Evolutionary conservation across 306 rosid species (phyloP), one percentile per base, ranked within the genome.

Genomic region (Lotus japonicus): DNA sequence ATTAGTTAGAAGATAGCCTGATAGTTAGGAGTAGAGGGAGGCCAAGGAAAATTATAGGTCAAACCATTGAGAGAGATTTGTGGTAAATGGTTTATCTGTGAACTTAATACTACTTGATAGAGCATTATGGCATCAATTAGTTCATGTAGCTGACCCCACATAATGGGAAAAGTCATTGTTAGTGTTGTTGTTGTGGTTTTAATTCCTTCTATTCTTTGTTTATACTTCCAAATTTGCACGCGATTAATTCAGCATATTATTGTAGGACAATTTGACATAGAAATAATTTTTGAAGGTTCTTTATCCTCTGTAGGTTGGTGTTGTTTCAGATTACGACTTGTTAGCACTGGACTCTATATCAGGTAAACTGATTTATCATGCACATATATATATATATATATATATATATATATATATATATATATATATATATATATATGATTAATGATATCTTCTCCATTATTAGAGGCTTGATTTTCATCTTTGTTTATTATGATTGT

Each of bases 251-350:
- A 16, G 11, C 45, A 16, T 5, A 77, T 41, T 31, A 23, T 57
- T 49, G 36, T 17, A 3, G 28, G 28, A 41, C 46, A 50, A 67
- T 4, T 61, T 35, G 56, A 67, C 50, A 18, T 71, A 44, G 55
- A 66, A 62, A 57, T 72, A 61, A 73, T 56, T 69, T 60, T 45
- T 68, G 11, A 68, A 51, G 23, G 61, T 79, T 78, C 51, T 71
- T 67, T 55, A 70, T 58, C 18, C 59, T 66, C 33, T 73, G 85
- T 84, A 94, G 98, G 97, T 94, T 63, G 98, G 98, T 56, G 90
- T 94, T 71, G 89, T 94, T 80, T 94, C 98, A 17, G 98, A 94
- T 65, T 94, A 88, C 36, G 98, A 94, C 80, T 81, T 94, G 80
- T 82, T 90, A 74, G 98, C 98, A 59, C 74, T 94, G 81, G 98